These are phyloP conservation scores for Jacaranda copaia DNA, from an alignment of 257 asterid genomes.

Conservation along the genomic window DNA sequence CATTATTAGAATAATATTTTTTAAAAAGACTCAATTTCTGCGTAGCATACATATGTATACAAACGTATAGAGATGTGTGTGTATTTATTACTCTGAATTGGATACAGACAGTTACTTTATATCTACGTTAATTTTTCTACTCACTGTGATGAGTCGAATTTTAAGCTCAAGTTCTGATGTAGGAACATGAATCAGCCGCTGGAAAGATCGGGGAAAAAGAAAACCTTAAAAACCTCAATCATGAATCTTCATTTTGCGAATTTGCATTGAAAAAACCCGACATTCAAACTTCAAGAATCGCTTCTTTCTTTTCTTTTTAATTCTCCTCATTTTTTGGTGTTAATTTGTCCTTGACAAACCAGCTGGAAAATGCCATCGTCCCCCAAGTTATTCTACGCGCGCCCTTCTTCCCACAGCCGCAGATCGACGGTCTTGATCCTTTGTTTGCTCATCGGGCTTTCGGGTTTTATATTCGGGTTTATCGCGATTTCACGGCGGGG, in stretches of 20 bases:
- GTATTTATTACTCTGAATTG: background rate
- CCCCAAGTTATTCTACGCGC: conserved; percentile 77
- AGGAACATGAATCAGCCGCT: conserved; percentile 18
- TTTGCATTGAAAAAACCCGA: background rate
- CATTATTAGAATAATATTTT: too few relatives aligned
- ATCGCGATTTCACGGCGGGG: conserved; percentile 55
- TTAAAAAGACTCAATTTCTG: too few relatives aligned
- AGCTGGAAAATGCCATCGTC: conserved; percentile 76
- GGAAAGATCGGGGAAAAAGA: conserved; percentile 34
- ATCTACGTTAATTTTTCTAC: conserved; percentile 8
- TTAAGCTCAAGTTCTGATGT: background rate
- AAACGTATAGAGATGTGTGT: too few relatives aligned
- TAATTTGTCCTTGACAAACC: background rate
- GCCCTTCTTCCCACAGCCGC: conserved; percentile 54
- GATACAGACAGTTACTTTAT: background rate
- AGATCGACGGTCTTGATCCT: conserved; percentile 62
- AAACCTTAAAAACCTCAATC: conserved; percentile 37
- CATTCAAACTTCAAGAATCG: background rate
- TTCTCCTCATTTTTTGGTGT: too few relatives aligned
- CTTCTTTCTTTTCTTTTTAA: background rate
- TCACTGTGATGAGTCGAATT: conserved; percentile 12
- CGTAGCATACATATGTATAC: too few relatives aligned
- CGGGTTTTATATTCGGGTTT: conserved; percentile 63
- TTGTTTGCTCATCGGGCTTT: conserved; percentile 57
- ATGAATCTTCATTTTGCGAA: conserved; percentile 3